These are phyloP conservation scores for Lachnum nothofagi DNA, from an alignment of 2,329 filamentous ascomycete species.

Conservation along the genomic window DNA sequence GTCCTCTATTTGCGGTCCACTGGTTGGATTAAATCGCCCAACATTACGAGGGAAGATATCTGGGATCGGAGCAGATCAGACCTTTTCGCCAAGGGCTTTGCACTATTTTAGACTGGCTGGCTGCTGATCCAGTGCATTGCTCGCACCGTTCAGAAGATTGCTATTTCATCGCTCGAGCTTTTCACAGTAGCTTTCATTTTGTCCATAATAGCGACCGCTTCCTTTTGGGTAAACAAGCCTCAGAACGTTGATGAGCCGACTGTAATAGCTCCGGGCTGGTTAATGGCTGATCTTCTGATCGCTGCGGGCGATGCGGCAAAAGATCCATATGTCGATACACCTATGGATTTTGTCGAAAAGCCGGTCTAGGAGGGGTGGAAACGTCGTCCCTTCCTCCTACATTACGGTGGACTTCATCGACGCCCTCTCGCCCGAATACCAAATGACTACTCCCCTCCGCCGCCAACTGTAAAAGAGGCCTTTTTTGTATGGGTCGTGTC, in stretches of 20 bases:
- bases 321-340: neutral
- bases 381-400: conserved; percentile 3
- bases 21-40: conserved; percentile 2
- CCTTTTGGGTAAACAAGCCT: conserved; percentile 18
- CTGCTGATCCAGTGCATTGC: conserved; percentile 5
- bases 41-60: conserved; percentile 3
- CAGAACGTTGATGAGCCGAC: conserved; percentile 9
- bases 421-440: conserved; percentile 8
- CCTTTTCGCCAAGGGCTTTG: conserved; percentile 6
- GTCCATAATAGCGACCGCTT: conserved; percentile 10
- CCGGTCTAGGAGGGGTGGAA: neutral
- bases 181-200: conserved; percentile 17
- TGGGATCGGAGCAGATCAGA: conserved; percentile 11
- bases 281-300: conserved; percentile 5
- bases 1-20: conserved; percentile 9
- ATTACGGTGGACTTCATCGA: conserved; percentile 3
- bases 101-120: conserved; percentile 5
- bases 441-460: conserved; percentile 6
- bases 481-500: conserved; percentile 5
- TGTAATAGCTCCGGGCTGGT: neutral
- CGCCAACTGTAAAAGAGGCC: conserved; percentile 5
- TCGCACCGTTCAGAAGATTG: conserved; percentile 4
- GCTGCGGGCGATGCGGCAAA: conserved; percentile 2
- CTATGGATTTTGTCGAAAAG: conserved; percentile 3
- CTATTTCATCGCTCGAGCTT: conserved; percentile 13